phyloP scores from a whole-genome alignment of 768 basidiomycete species.

The Cystofilobasidium ferigula region DNA sequence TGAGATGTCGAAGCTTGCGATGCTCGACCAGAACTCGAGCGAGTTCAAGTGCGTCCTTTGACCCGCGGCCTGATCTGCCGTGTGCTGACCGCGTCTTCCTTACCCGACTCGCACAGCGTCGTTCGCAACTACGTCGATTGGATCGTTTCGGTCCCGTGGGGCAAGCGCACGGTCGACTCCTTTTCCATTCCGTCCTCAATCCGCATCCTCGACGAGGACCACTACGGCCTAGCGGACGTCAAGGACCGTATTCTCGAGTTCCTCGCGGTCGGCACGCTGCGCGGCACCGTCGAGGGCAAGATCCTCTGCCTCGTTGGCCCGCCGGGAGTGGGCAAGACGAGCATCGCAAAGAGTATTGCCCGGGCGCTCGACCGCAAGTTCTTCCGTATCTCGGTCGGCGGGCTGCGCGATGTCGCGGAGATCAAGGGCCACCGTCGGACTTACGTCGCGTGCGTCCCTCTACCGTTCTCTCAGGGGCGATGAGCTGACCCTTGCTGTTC shows the following conservation, averaged over 20 bases:
- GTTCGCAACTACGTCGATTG: slow-evolving; percentile 83
- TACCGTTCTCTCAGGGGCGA: neutral
- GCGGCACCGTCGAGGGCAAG: slow-evolving; percentile 92
- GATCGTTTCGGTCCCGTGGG: slow-evolving; percentile 77
- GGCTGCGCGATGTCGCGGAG: slow-evolving; percentile 93
- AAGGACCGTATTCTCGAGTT: slow-evolving; percentile 93
- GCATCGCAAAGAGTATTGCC: slow-evolving; percentile 49
- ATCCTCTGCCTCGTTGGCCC: slow-evolving; percentile 94
- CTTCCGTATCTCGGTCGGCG: slow-evolving; percentile 94
- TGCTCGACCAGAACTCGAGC: slow-evolving; percentile 78
- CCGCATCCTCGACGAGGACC: slow-evolving; percentile 80
- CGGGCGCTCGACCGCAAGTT: slow-evolving; percentile 81
- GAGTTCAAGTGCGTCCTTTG: slow-evolving; percentile 55
- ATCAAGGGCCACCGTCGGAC: slow-evolving; percentile 96
- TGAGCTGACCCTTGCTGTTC: neutral
- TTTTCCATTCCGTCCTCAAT: slow-evolving; percentile 74
- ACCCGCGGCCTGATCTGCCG: neutral
- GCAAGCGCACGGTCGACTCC: slow-evolving; percentile 84
- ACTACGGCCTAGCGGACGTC: slow-evolving; percentile 83
- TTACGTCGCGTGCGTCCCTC: slow-evolving; percentile 65
- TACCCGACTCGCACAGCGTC: slow-evolving; percentile 41
- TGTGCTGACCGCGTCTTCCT: neutral
- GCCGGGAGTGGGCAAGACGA: slow-evolving; percentile 62
- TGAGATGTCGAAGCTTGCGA: slow-evolving; percentile 78
- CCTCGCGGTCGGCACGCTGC: slow-evolving; percentile 84